These are phyloP conservation scores for Piedraia hortae DNA, from an alignment of 2,329 filamentous ascomycete genomes.

Conservation along the genomic window DNA sequence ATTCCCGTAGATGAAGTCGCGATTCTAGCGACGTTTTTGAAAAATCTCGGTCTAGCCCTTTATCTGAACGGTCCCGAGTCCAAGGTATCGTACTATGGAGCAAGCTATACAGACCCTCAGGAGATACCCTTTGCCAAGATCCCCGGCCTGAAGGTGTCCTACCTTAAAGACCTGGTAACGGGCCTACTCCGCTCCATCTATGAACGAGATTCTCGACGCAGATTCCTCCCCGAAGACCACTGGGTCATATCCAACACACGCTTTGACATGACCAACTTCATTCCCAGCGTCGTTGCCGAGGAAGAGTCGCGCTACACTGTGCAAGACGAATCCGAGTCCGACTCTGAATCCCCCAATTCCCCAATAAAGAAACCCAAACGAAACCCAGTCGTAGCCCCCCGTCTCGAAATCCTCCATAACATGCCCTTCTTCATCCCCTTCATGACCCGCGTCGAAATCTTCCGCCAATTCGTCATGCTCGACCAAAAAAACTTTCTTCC, in stretches of 20 bases:
- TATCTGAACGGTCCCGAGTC: slow-evolving; percentile 53
- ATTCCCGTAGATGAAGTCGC: slow-evolving; percentile 45
- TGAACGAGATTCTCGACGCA: slow-evolving; percentile 68
- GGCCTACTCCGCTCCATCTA: slow-evolving; percentile 67
- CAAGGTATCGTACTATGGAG: slow-evolving; percentile 3
- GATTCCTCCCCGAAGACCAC: slow-evolving; percentile 56
- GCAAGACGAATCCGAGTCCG: slow-evolving; percentile 32
- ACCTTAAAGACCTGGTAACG: slow-evolving; percentile 55
- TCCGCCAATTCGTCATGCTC: slow-evolving; percentile 66
- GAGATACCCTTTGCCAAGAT: slow-evolving; percentile 27
- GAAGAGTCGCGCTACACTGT: slow-evolving; percentile 51
- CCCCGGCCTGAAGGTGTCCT: slow-evolving; percentile 46
- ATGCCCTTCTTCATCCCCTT: slow-evolving; percentile 97
- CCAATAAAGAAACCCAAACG: neutral
- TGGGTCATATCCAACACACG: slow-evolving; percentile 84
- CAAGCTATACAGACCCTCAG: slow-evolving; percentile 1
- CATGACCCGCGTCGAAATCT: slow-evolving; percentile 68
- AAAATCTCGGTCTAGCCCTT: slow-evolving; percentile 68
- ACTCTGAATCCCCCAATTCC: slow-evolving; percentile 8
- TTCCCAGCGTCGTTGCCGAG: slow-evolving; percentile 62
- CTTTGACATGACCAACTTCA: slow-evolving; percentile 73
- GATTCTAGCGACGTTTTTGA: slow-evolving; percentile 54
- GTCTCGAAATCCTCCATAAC: slow-evolving; percentile 72
- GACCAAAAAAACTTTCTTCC: slow-evolving; percentile 34
- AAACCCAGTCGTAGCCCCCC: slow-evolving; percentile 34